A percentile compares a stretch with the other conserved stretches of the same genome.
phyloP scores from a whole-genome alignment of 306 rosid genomes.

The Cercis canadensis region DNA sequence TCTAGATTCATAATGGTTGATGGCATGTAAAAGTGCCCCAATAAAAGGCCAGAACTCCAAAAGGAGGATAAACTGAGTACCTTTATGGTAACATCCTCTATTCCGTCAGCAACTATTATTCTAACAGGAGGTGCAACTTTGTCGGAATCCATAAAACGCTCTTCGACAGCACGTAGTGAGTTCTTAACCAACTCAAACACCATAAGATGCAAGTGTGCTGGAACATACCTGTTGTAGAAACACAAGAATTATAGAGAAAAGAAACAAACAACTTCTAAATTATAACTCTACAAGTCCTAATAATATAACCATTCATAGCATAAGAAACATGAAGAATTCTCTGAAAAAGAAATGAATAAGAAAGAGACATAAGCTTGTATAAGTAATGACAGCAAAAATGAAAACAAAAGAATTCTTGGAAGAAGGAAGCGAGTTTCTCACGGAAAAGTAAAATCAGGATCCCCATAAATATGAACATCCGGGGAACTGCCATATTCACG shows the following conservation, averaged over 20 bases:
- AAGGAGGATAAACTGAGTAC: slow-evolving; percentile 15
- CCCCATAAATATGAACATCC: slow-evolving; percentile 74
- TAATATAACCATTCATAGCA: slow-evolving; percentile 8
- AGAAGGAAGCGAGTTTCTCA: slow-evolving; percentile 50
- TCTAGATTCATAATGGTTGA: background rate
- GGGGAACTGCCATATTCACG: slow-evolving; percentile 94
- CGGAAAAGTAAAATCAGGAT: slow-evolving; percentile 90
- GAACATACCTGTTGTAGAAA: slow-evolving; percentile 71
- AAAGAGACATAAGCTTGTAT: background rate
- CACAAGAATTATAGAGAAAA: slow-evolving; percentile 21
- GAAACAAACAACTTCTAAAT: slow-evolving; percentile 21
- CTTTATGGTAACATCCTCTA: slow-evolving; percentile 83
- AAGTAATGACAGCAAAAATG: slow-evolving; percentile 20
- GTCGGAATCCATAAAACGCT: slow-evolving; percentile 73
- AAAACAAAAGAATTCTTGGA: slow-evolving; percentile 21
- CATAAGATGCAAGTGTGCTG: slow-evolving; percentile 95
- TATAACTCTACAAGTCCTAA: slow-evolving; percentile 6
- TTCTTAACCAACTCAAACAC: slow-evolving; percentile 96
- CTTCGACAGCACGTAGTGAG: slow-evolving; percentile 96
- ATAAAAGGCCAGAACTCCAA: background rate
- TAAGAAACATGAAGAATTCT: background rate
- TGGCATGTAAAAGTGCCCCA: background rate
- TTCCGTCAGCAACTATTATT: slow-evolving; percentile 93
- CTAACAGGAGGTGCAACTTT: slow-evolving; percentile 71
- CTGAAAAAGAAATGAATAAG: background rate